phyloP scores from a whole-genome alignment of 345 rosid species.

The Passiflora organensis region DNA sequence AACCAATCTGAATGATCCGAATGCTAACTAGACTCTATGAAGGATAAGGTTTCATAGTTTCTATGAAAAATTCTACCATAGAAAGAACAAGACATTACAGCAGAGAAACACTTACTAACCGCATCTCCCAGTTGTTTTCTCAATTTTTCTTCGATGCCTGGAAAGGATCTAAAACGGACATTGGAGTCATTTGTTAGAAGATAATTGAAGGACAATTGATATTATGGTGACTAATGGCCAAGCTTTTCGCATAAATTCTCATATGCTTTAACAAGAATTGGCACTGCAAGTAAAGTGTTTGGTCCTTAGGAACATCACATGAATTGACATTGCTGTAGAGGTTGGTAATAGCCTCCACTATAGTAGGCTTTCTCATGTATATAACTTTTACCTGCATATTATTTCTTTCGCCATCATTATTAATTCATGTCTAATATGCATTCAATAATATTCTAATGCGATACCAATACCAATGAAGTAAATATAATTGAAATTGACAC shows the following conservation, averaged over 20 bases:
- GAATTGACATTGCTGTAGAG: constrained; percentile 20
- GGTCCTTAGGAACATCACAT: constrained; percentile 93
- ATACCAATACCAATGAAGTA: no score
- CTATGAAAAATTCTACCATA: constrained; percentile 39
- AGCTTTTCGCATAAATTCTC: constrained; percentile 15
- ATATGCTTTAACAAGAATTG: constrained; percentile 29
- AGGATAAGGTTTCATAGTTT: constrained; percentile 29
- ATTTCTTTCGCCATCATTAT: no score
- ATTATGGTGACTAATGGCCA: constrained; percentile 27
- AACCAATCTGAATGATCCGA: no score
- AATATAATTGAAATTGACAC: no score
- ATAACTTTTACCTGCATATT: constrained; percentile 41
- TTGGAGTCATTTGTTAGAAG: constrained; percentile 50
- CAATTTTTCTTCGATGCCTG: constrained; percentile 18
- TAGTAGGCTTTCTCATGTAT: constrained; percentile 37
- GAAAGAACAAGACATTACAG: constrained; percentile 44
- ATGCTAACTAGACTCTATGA: constrained; percentile 40
- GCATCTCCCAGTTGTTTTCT: constrained; percentile 11
- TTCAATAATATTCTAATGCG: no score
- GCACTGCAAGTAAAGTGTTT: constrained; percentile 38
- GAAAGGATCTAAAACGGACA: constrained; percentile 33
- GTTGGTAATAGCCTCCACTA: constrained; percentile 37
- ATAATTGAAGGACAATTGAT: constrained; percentile 45
- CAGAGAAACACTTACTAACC: constrained; percentile 16
- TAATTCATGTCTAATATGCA: no score